These are phyloP conservation scores for Sesbania bispinosa DNA, from an alignment of 306 rosid genomes.

Conservation along the genomic window DNA sequence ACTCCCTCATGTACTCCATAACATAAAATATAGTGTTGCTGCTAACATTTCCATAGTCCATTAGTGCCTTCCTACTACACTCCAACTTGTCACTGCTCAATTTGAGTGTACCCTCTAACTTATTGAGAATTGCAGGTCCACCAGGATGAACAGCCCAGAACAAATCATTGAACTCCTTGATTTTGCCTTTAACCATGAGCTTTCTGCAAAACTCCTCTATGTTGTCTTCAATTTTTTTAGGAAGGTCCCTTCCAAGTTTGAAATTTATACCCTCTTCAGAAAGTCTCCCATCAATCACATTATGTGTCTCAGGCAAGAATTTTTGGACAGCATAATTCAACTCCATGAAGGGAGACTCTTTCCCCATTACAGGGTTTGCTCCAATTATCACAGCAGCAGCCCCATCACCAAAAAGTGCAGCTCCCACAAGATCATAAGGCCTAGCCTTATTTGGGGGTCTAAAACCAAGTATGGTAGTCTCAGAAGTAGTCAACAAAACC, in stretches of 20 bases:
- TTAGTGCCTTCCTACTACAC: conserved; percentile 77
- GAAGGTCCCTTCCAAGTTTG: conserved; percentile 84
- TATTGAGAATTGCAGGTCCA: conserved; percentile 86
- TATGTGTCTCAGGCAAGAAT: conserved; percentile 63
- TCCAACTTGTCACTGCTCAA: conserved; percentile 61
- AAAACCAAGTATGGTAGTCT: too few relatives aligned
- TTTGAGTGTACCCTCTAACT: conserved; percentile 53
- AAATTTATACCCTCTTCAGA: conserved; percentile 79
- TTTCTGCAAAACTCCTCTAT: conserved; percentile 80
- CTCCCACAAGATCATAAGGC: too few relatives aligned
- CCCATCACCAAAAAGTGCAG: too few relatives aligned
- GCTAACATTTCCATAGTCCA: conserved; percentile 90
- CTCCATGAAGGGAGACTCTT: conserved; percentile 78
- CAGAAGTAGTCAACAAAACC: too few relatives aligned
- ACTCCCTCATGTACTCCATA: conserved; percentile 82
- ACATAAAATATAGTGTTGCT: conserved; percentile 93
- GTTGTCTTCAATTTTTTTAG: conserved; percentile 84
- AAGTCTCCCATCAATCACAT: conserved; percentile 66
- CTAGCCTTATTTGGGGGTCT: too few relatives aligned
- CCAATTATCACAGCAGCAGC: too few relatives aligned
- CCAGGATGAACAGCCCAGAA: conserved; percentile 99
- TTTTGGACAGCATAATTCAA: conserved; percentile 65
- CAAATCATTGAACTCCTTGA: conserved; percentile 59
- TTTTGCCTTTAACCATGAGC: conserved; percentile 42
- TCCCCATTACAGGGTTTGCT: conserved; percentile 37